Evolutionary conservation across 805 yeast genomes (phyloP), one percentile per base, ranked within the genome.

Genomic region (Suhomyces sp.): DNA sequence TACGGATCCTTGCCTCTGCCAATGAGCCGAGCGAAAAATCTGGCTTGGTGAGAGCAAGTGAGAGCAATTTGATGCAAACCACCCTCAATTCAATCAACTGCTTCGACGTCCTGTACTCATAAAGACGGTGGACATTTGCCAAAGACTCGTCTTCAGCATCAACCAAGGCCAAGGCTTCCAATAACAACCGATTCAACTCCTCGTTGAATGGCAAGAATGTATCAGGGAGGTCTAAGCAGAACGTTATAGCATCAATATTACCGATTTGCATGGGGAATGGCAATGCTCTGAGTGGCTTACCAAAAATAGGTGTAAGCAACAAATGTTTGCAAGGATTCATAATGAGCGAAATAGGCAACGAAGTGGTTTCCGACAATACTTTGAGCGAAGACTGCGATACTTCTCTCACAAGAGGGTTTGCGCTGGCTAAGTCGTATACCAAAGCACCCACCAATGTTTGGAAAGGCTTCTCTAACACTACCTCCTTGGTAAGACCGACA

Each of bases 251-350:
- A 68, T 94, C 98, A 55, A 94, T 92, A 66, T 94, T 92, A 35
- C 99, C 99, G 51, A 94, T 94, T 71, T 96, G 99, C 97, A 93
- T 94, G 4, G 97, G 94, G 72, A 96, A 94, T 0, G 99, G 99
- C 55, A 94, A 76, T 0, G 99, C 99, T 56, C 99, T 79, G 52
- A 94, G 71, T 0, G 99, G 99, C 64, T 94, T 94, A 3, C 97
- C 97, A 74, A 94, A 96, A 20, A 94, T 94, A 6, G 99, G 98
- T 0, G 96, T 88, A 45, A 94, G 71, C 25, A 96, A 73, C 22
- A 92, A 82, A 46, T 83, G 85, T 60, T 91, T 89, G 49, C 96
- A 92, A 17, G 93, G 92, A 4, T 84, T 82, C 68, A 96, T 84
- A 60, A 96, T 80, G 1, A 84, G 81, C 1, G 93, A 80, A 44